Percentiles rank a stretch among this genome's conserved stretches.
Evolutionary conservation across 768 basidiomycete genomes (phyloP).

Genomic region (Tylopilus felleus): DNA sequence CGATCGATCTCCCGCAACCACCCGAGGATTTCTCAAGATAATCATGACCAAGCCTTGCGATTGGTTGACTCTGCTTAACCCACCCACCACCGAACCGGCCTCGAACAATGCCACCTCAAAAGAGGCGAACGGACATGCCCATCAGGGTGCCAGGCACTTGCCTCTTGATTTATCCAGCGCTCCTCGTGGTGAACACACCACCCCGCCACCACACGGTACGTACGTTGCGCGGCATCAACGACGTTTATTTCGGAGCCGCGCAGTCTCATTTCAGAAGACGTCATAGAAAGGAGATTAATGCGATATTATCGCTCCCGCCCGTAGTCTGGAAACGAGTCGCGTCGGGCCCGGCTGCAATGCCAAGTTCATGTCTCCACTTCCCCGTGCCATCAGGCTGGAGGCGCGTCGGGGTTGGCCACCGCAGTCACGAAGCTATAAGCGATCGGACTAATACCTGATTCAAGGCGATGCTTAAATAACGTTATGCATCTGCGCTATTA

Average conservation of each 20-base stretch:
- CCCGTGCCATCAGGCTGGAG: conserved; percentile 2
- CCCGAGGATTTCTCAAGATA: not conserved
- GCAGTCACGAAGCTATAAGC: conserved; percentile 1
- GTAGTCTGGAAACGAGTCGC: conserved; percentile 8
- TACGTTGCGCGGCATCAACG: conserved; percentile 13
- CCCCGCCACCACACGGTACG: conserved; percentile 7
- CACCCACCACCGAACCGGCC: not conserved
- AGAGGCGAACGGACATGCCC: not conserved
- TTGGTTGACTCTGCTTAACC: too few species aligned
- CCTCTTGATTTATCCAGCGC: not conserved
- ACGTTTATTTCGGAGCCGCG: conserved; percentile 18
- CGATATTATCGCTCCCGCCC: not conserved
- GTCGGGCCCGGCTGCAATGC: conserved; percentile 6
- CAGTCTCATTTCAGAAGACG: conserved; percentile 7
- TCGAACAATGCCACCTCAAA: not conserved
- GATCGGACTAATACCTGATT: conserved; percentile 1
- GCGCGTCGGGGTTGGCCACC: conserved; percentile 4
- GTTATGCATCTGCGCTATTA: not conserved
- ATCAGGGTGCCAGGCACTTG: not conserved
- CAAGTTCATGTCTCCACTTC: conserved; percentile 3
- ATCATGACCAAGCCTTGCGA: not conserved
- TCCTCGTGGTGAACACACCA: conserved; percentile 20
- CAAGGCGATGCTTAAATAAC: conserved; percentile 2
- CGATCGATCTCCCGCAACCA: not conserved
- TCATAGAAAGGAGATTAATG: conserved; percentile 1